phyloP scores from a whole-genome alignment of 805 yeast species.

The Tetrapisispora pingtungensis region DNA sequence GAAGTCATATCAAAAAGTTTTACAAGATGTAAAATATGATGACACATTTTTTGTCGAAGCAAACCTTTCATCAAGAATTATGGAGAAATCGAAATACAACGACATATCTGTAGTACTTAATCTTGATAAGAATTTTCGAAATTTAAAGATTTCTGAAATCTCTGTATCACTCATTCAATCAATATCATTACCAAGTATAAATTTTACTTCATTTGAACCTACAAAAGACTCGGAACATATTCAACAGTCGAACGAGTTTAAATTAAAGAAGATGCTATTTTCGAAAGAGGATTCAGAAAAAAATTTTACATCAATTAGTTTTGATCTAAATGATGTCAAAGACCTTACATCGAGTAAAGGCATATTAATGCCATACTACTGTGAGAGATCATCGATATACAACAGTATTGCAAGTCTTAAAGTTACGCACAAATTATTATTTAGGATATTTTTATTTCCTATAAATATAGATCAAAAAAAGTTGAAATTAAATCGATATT shows the following conservation, averaged over 20 bases:
- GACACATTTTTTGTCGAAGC: conserved; percentile 6
- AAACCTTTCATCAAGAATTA: conserved; percentile 7
- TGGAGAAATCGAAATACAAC: conserved; percentile 8
- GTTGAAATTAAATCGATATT: neutral
- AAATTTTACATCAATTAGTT: neutral
- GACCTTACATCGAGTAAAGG: neutral
- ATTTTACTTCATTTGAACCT: neutral
- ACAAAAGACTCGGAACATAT: neutral
- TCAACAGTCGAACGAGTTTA: neutral
- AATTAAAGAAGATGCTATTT: neutral
- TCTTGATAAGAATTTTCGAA: conserved; percentile 1
- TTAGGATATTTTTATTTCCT: conserved; percentile 4
- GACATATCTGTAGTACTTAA: conserved; percentile 3
- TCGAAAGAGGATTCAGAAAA: neutral
- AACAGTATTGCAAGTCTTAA: conserved; percentile 7
- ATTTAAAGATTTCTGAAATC: conserved; percentile 3
- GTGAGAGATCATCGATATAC: conserved; percentile 6
- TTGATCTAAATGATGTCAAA: neutral
- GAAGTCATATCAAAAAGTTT: neutral
- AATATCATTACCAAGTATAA: conserved; percentile 12
- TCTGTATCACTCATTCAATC: conserved; percentile 9
- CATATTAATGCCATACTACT: conserved; percentile 10
- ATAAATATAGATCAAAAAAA: neutral
- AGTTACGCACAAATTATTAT: conserved; percentile 10
- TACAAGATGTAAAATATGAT: neutral